Conservation (phyloP, 345 rosid genomes). For the Rhodamnia rubescens region DNA sequence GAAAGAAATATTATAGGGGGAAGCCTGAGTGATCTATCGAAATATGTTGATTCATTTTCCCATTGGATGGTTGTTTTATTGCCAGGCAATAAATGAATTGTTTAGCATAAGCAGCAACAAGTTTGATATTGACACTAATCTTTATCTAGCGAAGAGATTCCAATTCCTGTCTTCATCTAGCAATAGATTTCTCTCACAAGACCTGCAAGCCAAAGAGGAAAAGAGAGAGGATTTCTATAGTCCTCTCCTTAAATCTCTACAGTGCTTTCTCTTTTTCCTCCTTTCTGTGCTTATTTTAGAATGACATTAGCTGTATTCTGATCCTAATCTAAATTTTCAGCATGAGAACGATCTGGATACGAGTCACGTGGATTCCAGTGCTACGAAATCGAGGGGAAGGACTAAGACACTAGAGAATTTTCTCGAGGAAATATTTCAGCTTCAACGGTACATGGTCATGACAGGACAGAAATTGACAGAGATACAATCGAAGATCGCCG, state of each 20-base stretch:
- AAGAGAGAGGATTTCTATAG: not conserved
- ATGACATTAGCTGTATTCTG: not conserved
- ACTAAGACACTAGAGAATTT: conserved; percentile 55
- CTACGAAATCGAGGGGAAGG: conserved; percentile 16
- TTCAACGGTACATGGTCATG: conserved; percentile 75
- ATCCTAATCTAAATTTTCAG: conserved; percentile 18
- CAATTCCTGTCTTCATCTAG: not conserved
- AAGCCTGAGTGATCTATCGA: not conserved
- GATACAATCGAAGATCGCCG: conserved; percentile 55
- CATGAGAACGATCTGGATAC: conserved; percentile 32
- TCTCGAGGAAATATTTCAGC: conserved; percentile 80
- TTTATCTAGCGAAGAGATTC: not conserved
- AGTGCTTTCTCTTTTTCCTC: not conserved
- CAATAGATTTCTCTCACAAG: not conserved
- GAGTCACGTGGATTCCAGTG: conserved; percentile 11
- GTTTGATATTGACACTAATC: not conserved
- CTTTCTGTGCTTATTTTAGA: not conserved
- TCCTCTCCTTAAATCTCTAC: not conserved
- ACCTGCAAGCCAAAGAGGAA: not conserved
- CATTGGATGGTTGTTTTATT: not conserved
- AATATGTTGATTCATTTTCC: not conserved
- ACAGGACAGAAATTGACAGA: conserved; percentile 79
- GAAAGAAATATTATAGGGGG: not conserved
- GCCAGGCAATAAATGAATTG: not conserved
- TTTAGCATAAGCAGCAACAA: not conserved